These are phyloP conservation scores for Leccinum longicurvipes DNA, from an alignment of 768 basidiomycete genomes.

Conservation along the genomic window DNA sequence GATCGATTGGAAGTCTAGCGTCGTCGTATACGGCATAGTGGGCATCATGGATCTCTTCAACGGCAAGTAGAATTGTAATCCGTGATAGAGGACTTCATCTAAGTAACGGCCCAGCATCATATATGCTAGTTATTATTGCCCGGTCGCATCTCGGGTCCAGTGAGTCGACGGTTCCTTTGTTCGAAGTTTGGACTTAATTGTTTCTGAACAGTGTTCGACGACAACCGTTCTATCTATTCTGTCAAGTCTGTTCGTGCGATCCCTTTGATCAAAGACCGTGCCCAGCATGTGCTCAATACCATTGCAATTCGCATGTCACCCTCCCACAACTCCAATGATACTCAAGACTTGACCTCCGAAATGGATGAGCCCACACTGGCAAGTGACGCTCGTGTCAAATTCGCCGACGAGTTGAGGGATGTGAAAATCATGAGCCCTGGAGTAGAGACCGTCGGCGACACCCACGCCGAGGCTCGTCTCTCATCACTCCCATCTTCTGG, in stretches of 20 bases:
- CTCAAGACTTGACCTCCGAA: slow-evolving; percentile 18
- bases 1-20: slow-evolving; percentile 52
- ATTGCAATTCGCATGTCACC: slow-evolving; percentile 51
- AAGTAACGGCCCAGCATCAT: slow-evolving; percentile 52
- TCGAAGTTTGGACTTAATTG: slow-evolving; percentile 5
- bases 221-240: slow-evolving; percentile 56
- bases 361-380: slow-evolving; percentile 7
- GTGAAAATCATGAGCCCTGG: slow-evolving; percentile 44
- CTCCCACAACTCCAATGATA: slow-evolving; percentile 40
- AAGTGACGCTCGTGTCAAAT: slow-evolving; percentile 46
- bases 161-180: slow-evolving; percentile 36
- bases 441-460: slow-evolving; percentile 2
- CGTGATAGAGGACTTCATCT: slow-evolving; percentile 4
- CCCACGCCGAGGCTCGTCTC: slow-evolving; percentile 1
- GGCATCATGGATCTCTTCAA: slow-evolving; percentile 72
- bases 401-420: slow-evolving; percentile 45
- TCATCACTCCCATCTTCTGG: slow-evolving; percentile 40
- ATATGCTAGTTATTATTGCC: slow-evolving; percentile 70
- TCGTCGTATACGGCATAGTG: slow-evolving; percentile 71
- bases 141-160: slow-evolving; percentile 61
- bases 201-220: slow-evolving; percentile 57
- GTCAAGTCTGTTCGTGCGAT: slow-evolving; percentile 70
- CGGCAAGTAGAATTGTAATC: slow-evolving; percentile 40
- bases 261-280: slow-evolving; percentile 66
- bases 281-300: slow-evolving; percentile 47